Base-by-base conservation (phyloP, 2,329 filamentous ascomycete genomes). In the Cladosporium austrohemisphaericum region DNA sequence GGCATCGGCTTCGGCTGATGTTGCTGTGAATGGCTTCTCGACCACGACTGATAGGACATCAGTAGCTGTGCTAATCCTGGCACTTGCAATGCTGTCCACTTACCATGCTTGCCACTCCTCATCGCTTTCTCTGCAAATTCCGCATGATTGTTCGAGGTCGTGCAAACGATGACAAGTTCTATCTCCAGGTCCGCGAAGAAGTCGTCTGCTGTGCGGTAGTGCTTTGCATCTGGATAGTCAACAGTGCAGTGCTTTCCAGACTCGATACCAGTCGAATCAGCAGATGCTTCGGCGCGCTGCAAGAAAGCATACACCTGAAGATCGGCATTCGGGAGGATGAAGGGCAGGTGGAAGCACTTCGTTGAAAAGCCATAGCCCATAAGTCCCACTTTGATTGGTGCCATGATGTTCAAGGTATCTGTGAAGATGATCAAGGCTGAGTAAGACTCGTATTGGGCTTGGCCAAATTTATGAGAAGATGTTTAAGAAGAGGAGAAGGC, bases 291-390 rank as follows among this genome's bases (percentile, higher is more conserved):
- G 1, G 73, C 70, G 28, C 75, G 70, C 53, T 78, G 75, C 19
- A 78, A 56, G 45, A 78, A 73, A 4, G 74, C 73, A 16, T 72
- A 62, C 23, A 78, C 65, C 37, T 73, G 58, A 11, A 75, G 66
- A 37, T 76, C 71, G 2, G 70, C 65, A 54, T 74, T 74, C 1
- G 70, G 67, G 0, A 68, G 63, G 54, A 78, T 76, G 55, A 74
- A 78, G 0, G 76, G 76, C 2, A 77, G 65, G 49, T 78, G 74
- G 51, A 77, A 78, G 52, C 61, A 69, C 53, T 72, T 75, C 13
- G 73, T 63, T 0, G 75, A 69, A 48, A 70, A 69, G 60, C 76
- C 75, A 49, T 78, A 78, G 53, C 76, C 76, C 26, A 78, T 61
- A 36, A 78, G 57, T 29, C 75, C 75, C 28, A 77, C 68, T 55